Evolutionary conservation across 2,329 filamentous ascomycete species (phyloP).

Genomic region (Aspergillus fischeri): DNA sequence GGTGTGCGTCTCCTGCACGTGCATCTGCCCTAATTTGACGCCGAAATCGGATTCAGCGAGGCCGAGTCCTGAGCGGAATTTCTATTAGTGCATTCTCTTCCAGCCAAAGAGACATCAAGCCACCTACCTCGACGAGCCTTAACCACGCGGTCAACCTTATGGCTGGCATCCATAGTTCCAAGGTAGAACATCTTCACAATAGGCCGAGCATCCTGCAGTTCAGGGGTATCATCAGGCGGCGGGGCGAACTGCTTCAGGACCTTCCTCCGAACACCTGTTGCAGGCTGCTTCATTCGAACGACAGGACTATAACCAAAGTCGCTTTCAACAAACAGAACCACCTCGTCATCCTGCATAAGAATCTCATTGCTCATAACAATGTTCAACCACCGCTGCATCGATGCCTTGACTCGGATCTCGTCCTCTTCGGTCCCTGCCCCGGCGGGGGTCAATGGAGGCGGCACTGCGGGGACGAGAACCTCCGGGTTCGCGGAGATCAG

Average conservation of each 20-base stretch:
- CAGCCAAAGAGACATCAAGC: background rate
- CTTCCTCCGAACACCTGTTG: conserved; percentile 90
- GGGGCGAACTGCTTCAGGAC: conserved; percentile 98
- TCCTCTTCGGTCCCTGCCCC: conserved; percentile 96
- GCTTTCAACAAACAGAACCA: conserved; percentile 97
- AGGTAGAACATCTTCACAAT: conserved; percentile 95
- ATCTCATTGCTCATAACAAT: conserved; percentile 88
- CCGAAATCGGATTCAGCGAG: conserved; percentile 91
- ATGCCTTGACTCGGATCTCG: conserved; percentile 79
- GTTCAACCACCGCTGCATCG: conserved; percentile 93
- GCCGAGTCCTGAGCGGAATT: conserved; percentile 63
- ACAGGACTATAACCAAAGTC: conserved; percentile 98
- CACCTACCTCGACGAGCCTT: conserved; percentile 79
- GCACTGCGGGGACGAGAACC: conserved; percentile 87
- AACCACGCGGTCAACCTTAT: conserved; percentile 92
- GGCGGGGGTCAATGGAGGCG: conserved; percentile 88
- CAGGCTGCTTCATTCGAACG: conserved; percentile 91
- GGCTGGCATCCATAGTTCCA: conserved; percentile 91
- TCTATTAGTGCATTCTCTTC: conserved; percentile 1
- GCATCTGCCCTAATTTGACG: conserved; percentile 80
- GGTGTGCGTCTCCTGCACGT: conserved; percentile 83
- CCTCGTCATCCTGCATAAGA: conserved; percentile 91
- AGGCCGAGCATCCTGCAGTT: conserved; percentile 83
- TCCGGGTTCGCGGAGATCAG: conserved; percentile 97
- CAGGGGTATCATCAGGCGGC: conserved; percentile 92